These are phyloP conservation scores for Agrocybe praecox DNA, from an alignment of 768 basidiomycete genomes.

Conservation along the genomic window DNA sequence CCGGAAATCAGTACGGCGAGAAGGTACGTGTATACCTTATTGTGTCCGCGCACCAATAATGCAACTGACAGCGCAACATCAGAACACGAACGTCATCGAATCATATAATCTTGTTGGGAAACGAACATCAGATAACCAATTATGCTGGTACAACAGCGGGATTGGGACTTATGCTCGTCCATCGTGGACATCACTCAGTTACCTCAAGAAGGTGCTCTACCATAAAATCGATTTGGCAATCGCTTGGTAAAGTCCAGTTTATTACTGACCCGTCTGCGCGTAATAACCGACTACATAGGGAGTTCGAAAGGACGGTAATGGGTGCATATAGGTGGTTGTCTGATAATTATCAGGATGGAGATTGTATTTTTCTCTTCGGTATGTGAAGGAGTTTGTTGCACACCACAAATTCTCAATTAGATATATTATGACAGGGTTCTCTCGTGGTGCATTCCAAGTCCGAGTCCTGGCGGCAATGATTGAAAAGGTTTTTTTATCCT, in stretches of 20 bases:
- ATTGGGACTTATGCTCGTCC: slow-evolving; percentile 1
- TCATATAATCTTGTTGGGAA: slow-evolving; percentile 24
- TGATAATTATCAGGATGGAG: slow-evolving; percentile 10
- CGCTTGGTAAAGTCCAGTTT: slow-evolving; percentile 14
- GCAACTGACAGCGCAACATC: neutral
- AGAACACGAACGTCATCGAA: slow-evolving; percentile 35
- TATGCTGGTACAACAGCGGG: slow-evolving; percentile 23
- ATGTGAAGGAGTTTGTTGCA: neutral
- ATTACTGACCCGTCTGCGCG: neutral
- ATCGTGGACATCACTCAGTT: neutral
- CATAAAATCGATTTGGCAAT: slow-evolving; percentile 10
- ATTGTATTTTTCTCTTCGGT: slow-evolving; percentile 14
- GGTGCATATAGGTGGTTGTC: slow-evolving; percentile 12
- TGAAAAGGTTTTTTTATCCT: neutral
- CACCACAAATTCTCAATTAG: too few species aligned
- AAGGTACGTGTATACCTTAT: slow-evolving; percentile 10
- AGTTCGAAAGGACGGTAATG: slow-evolving; percentile 3
- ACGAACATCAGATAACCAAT: slow-evolving; percentile 12
- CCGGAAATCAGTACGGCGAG: slow-evolving; percentile 27
- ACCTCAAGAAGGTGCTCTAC: neutral
- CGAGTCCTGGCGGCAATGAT: slow-evolving; percentile 11
- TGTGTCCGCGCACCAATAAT: too few species aligned
- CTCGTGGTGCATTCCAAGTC: slow-evolving; percentile 12
- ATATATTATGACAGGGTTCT: slow-evolving; percentile 2
- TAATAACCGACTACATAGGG: neutral